Base-by-base conservation (phyloP, 306 rosid species). In the Medicago lupulina region DNA sequence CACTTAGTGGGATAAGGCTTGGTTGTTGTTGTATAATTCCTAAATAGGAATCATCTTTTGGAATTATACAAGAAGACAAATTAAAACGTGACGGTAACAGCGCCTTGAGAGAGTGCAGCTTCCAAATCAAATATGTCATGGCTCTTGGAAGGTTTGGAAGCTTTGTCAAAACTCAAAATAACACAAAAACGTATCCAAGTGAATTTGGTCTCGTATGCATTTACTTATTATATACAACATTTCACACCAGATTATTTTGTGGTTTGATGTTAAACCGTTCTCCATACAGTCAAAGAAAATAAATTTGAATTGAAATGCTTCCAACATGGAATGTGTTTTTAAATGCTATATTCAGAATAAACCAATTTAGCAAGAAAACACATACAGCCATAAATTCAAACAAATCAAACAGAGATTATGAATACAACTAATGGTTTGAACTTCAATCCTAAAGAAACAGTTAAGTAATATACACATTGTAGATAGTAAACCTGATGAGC, bases 401-500 rank as follows among this genome's bases (percentile, higher is more conserved):
- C 9, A 60, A n/a, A 55, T 71, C 53, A 25, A 41, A 18, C 23
- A 55, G 69, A 11, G 5, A 21, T 58, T 71, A 58, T 40, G 60
- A 44, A 59, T 50, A 47, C 40, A 39, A 65, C 55, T 19, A 10
- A 57, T 15, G 15, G 46, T 63, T 73, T 21, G 59, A 54, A 60
- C n/a, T 60, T 60, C 11, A 50, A 64, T 67, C 40, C 64, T 65
- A 67, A 43, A 76, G 36, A 58, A 57, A 69, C 43, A 50, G 31
- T 55, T 34, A 28, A 54, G 64, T 57, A 40, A 80, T 73, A 72
- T 19, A 60, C 74, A 74, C 46, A 73, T 44, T 58, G 57, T 70
- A 34, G 14, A 63, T 74, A 70, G 65, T 16, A 73, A 81, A 74
- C 62, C 67, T 21, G 69, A 46, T 49, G 76, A 77, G 80, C 75